A percentile compares a stretch with the other conserved stretches of the same genome.
phyloP scores from a whole-genome alignment of 1,139 yeast genomes.

The Yamadazyma kanchanaburiensis region DNA sequence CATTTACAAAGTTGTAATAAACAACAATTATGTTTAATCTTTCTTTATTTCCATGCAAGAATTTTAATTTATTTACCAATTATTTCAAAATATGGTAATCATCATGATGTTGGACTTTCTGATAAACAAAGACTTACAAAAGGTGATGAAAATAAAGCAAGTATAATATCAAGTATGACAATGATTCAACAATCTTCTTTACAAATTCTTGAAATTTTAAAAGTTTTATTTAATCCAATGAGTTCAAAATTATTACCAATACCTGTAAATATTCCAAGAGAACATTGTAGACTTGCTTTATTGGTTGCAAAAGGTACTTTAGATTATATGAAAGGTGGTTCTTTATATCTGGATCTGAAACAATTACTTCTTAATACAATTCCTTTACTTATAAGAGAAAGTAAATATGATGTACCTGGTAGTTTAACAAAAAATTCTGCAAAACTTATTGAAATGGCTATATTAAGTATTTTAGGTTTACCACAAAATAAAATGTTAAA shows the following conservation, averaged over 20 bases:
- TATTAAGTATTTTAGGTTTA: conserved; percentile 49
- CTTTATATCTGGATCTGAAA: conserved; percentile 68
- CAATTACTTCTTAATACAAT: conserved; percentile 49
- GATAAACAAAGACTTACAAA: conserved; percentile 33
- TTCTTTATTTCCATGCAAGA: conserved; percentile 75
- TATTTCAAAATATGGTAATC: conserved; percentile 46
- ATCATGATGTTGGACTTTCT: conserved; percentile 44
- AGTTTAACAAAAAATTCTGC: conserved; percentile 55
- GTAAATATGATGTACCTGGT: conserved; percentile 55
- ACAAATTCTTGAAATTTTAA: conserved; percentile 58
- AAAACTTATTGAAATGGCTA: conserved; percentile 53
- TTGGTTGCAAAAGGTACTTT: conserved; percentile 76
- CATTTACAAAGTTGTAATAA: conserved; percentile 37
- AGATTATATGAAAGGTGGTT: conserved; percentile 83
- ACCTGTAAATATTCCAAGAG: conserved; percentile 69
- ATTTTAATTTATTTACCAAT: conserved; percentile 78
- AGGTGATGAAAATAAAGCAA: conserved; percentile 24
- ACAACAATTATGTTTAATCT: conserved; percentile 58
- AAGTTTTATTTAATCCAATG: conserved; percentile 41
- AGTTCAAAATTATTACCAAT: conserved; percentile 50
- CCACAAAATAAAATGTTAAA: conserved; percentile 14
- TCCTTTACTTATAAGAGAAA: conserved; percentile 47
- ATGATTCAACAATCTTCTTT: conserved; percentile 76
- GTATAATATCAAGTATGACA: conserved; percentile 41
- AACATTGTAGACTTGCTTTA: conserved; percentile 64